These are phyloP conservation scores for Blastobotrys proliferans DNA, from an alignment of 1,139 yeast genomes.

Conservation along the genomic window DNA sequence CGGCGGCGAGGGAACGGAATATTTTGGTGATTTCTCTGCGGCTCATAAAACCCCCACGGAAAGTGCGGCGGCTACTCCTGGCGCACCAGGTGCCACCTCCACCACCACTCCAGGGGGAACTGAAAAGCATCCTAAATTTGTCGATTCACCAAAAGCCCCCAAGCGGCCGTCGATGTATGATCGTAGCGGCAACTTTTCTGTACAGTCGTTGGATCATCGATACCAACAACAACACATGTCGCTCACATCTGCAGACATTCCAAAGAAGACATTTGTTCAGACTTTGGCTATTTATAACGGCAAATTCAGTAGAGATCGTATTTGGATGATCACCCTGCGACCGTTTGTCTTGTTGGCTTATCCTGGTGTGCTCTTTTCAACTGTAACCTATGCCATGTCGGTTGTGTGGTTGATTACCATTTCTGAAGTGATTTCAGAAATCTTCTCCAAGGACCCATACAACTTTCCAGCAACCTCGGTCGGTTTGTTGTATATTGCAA, in stretches of 20 bases:
- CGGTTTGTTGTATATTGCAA: slow-evolving; percentile 56
- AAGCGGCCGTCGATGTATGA: slow-evolving; percentile 9
- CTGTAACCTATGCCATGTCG: slow-evolving; percentile 52
- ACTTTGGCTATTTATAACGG: slow-evolving; percentile 39
- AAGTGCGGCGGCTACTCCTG: slow-evolving; percentile 4
- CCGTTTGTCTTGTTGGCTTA: slow-evolving; percentile 52
- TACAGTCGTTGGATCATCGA: slow-evolving; percentile 13
- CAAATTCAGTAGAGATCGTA: slow-evolving; percentile 46
- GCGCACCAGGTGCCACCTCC: too few relatives aligned
- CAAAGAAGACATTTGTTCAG: slow-evolving; percentile 24
- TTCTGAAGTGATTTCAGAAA: slow-evolving; percentile 52
- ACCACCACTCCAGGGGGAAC: slow-evolving; percentile 11
- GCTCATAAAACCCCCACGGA: background rate
- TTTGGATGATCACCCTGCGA: slow-evolving; percentile 57
- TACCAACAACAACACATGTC: slow-evolving; percentile 16
- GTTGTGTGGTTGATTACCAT: slow-evolving; percentile 63
- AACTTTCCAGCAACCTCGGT: slow-evolving; percentile 45
- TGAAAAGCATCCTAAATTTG: slow-evolving; percentile 19
- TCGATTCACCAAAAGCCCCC: slow-evolving; percentile 9
- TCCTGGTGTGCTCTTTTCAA: slow-evolving; percentile 52
- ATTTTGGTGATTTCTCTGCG: slow-evolving; percentile 17
- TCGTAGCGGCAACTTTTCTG: slow-evolving; percentile 10
- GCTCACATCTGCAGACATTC: slow-evolving; percentile 17
- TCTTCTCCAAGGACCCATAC: slow-evolving; percentile 47
- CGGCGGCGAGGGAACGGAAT: too few relatives aligned